These are phyloP conservation scores for Kwoniella heveanensis DNA, from an alignment of 768 basidiomycete species.

Conservation along the genomic window DNA sequence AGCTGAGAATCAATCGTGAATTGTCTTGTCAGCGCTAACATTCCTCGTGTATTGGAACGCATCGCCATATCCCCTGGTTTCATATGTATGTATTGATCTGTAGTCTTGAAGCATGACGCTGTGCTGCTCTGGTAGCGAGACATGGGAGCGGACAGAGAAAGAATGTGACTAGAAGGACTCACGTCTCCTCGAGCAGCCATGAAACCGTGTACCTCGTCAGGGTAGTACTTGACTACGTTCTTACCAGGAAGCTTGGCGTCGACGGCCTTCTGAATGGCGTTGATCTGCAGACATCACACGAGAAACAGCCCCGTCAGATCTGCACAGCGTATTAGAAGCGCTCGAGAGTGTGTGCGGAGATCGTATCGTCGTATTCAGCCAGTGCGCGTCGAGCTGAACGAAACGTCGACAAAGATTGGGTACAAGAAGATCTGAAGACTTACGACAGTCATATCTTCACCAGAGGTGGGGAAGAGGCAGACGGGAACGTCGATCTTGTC, in stretches of 20 bases:
- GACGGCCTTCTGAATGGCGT: constrained; percentile 35
- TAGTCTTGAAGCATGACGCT: too few relatives aligned
- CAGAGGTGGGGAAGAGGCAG: constrained; percentile 64
- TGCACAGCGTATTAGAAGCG: neutral
- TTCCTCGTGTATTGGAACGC: too few relatives aligned
- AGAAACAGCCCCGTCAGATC: neutral
- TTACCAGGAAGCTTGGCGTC: constrained; percentile 43
- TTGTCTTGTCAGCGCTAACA: neutral
- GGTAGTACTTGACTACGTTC: constrained; percentile 38
- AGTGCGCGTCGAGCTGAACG: too few relatives aligned
- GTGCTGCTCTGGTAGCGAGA: too few relatives aligned
- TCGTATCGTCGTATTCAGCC: too few relatives aligned
- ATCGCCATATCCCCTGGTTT: too few relatives aligned
- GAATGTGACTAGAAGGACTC: too few relatives aligned
- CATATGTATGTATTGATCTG: too few relatives aligned
- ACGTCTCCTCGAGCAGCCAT: constrained; percentile 48
- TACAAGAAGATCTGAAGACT: constrained; percentile 19
- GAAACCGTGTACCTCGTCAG: constrained; percentile 41
- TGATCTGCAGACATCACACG: constrained; percentile 27
- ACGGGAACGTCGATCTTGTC: constrained; percentile 62
- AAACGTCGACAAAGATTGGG: neutral
- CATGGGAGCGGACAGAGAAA: too few relatives aligned
- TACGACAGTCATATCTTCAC: constrained; percentile 65
- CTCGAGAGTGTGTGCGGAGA: too few relatives aligned
- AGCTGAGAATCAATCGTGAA: constrained; percentile 7